Evolutionary conservation across 1,284 basidiomycete genomes (phyloP).

Genomic region (Fomitopsis palustris): DNA sequence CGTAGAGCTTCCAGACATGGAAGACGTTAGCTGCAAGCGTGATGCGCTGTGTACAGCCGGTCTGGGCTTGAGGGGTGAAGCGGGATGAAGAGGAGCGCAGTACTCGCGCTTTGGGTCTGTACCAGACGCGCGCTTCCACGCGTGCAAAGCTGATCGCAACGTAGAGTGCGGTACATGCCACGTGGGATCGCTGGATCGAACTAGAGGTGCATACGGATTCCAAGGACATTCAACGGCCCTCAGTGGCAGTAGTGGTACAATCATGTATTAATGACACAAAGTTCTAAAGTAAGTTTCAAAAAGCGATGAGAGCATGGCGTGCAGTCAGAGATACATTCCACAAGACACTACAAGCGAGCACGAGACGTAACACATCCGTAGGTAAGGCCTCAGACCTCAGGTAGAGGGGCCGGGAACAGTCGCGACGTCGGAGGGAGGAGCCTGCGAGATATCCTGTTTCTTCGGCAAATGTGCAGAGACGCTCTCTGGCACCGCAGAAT

Average conservation of each 20-base stretch:
- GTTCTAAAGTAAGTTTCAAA: no score
- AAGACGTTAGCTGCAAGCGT: not conserved
- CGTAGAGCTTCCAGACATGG: constrained; percentile 19
- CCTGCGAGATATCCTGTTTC: constrained; percentile 5
- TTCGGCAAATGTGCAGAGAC: constrained; percentile 9
- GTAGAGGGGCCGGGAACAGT: not conserved
- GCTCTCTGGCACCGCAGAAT: constrained; percentile 13
- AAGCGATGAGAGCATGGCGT: not conserved
- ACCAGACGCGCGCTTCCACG: not conserved
- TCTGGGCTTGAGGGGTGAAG: constrained; percentile 2
- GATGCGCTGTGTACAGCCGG: not conserved
- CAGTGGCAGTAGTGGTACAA: no score
- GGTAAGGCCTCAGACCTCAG: no score
- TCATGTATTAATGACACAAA: no score
- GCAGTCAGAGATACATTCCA: no score
- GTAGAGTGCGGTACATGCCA: not conserved
- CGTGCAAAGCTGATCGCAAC: not conserved
- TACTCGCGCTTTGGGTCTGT: constrained; percentile 1
- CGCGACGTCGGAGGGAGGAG: not conserved
- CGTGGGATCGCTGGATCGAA: not conserved
- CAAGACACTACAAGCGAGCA: no score
- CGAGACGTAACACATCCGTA: no score
- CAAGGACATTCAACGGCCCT: no score
- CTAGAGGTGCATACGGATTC: not conserved
- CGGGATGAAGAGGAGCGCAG: constrained; percentile 1